phyloP scores from a whole-genome alignment of 495 filamentous ascomycete species.

The Choiromyces venosus region DNA sequence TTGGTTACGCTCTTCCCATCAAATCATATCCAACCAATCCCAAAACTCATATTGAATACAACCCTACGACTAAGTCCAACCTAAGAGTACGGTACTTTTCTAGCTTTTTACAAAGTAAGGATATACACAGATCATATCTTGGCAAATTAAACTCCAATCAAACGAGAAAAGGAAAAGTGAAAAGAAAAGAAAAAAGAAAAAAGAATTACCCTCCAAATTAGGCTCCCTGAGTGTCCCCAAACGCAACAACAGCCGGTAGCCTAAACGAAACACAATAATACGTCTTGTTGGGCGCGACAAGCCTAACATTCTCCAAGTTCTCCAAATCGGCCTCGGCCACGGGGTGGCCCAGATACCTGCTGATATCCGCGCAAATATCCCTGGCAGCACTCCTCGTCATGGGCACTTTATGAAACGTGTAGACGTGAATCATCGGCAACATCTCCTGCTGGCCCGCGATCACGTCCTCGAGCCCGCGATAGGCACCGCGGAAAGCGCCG shows the following conservation, averaged over 20 bases:
- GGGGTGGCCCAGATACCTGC: constrained; percentile 25
- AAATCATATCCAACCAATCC: not conserved
- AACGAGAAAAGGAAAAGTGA: not conserved
- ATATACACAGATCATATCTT: not conserved
- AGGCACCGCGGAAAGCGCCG: constrained; percentile 75
- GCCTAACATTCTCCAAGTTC: constrained; percentile 67
- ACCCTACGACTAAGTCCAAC: not conserved
- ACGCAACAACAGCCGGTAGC: constrained; percentile 74
- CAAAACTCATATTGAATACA: not conserved
- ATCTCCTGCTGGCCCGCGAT: constrained; percentile 58
- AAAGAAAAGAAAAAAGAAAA: not conserved
- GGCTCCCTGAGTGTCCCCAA: constrained; percentile 43
- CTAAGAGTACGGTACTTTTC: not conserved
- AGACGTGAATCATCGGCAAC: constrained; percentile 81
- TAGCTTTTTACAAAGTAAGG: not conserved
- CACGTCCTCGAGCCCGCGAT: constrained; percentile 59
- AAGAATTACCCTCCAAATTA: not conserved
- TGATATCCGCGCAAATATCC: constrained; percentile 30
- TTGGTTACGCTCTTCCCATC: not conserved
- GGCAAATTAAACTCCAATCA: not conserved
- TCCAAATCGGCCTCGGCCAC: constrained; percentile 54
- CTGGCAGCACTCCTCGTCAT: constrained; percentile 18
- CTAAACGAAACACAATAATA: constrained; percentile 96
- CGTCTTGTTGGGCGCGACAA: constrained; percentile 86
- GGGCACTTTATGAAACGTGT: constrained; percentile 45